phyloP scores from a whole-genome alignment of 1,284 basidiomycete genomes.

The Hortiboletus rubellus region DNA sequence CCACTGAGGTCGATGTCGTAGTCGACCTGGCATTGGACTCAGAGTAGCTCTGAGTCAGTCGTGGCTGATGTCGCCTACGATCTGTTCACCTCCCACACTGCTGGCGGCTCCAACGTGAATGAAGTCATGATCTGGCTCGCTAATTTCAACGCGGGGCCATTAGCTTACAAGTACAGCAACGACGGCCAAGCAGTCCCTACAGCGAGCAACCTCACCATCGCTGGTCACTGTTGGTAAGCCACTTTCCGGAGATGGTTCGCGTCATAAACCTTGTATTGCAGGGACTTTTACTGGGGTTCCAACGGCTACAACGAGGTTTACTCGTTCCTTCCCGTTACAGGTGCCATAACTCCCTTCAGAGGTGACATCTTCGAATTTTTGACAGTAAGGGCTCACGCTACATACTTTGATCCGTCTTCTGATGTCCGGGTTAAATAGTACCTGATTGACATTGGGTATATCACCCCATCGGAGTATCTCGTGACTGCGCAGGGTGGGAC shows the following conservation, averaged over 20 bases:
- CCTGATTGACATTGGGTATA: slow-evolving; percentile 46
- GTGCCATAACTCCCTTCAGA: slow-evolving; percentile 50
- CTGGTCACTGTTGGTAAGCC: slow-evolving; percentile 51
- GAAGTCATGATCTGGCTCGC: slow-evolving; percentile 73
- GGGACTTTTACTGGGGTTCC: slow-evolving; percentile 58
- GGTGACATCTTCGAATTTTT: slow-evolving; percentile 59
- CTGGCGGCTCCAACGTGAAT: slow-evolving; percentile 52
- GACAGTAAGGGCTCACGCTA: slow-evolving; percentile 36
- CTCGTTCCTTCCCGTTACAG: slow-evolving; percentile 57
- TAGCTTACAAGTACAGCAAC: slow-evolving; percentile 49
- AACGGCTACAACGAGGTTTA: slow-evolving; percentile 63
- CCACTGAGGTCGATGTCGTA: slow-evolving; percentile 18
- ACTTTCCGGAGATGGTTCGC: neutral
- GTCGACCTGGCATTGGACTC: slow-evolving; percentile 48
- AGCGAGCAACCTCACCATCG: slow-evolving; percentile 46
- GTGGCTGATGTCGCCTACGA: slow-evolving; percentile 63
- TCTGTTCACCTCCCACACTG: slow-evolving; percentile 55
- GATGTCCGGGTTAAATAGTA: slow-evolving; percentile 40
- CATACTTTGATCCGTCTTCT: neutral
- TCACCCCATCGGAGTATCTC: slow-evolving; percentile 47
- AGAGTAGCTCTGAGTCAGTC: slow-evolving; percentile 24
- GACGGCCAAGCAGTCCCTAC: slow-evolving; percentile 50
- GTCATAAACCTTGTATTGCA: slow-evolving; percentile 17
- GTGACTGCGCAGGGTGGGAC: slow-evolving; percentile 46
- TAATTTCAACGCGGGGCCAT: slow-evolving; percentile 57